These are phyloP conservation scores for Teunomyces aglyptinius DNA, from an alignment of 805 yeast species.

Conservation along the genomic window DNA sequence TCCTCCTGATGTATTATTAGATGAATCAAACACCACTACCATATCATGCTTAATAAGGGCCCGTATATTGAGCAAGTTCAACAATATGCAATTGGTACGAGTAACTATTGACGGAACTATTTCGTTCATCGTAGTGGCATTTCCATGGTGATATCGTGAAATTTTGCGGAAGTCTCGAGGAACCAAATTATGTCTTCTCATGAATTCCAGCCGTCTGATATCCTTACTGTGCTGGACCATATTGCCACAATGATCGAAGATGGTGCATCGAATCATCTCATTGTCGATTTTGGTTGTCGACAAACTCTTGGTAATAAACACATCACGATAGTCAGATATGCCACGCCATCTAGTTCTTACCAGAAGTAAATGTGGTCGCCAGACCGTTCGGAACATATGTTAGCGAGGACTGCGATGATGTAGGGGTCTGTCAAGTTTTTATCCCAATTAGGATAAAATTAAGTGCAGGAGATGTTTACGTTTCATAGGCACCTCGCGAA, in stretches of 20 bases:
- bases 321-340: conserved; percentile 11
- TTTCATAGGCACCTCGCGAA: background rate
- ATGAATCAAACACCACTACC: conserved; percentile 46
- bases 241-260: conserved; percentile 47
- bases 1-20: conserved; percentile 13
- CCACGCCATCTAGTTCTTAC: background rate
- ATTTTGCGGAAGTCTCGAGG: conserved; percentile 61
- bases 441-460: conserved; percentile 4
- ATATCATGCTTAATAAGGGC: conserved; percentile 53
- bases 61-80: conserved; percentile 49
- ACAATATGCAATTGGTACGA: conserved; percentile 44
- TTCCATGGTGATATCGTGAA: conserved; percentile 25
- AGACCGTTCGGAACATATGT: background rate
- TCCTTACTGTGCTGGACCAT: conserved; percentile 46
- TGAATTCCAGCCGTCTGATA: conserved; percentile 40
- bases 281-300: conserved; percentile 20
- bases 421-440: background rate
- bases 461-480: conserved; percentile 4
- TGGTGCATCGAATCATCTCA: conserved; percentile 46
- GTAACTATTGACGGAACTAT: conserved; percentile 58
- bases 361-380: background rate
- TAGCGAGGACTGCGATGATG: background rate
- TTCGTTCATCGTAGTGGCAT: conserved; percentile 31
- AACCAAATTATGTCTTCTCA: conserved; percentile 44
- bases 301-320: conserved; percentile 20